phyloP scores from a whole-genome alignment of 805 yeast species.

The Candida orba region DNA sequence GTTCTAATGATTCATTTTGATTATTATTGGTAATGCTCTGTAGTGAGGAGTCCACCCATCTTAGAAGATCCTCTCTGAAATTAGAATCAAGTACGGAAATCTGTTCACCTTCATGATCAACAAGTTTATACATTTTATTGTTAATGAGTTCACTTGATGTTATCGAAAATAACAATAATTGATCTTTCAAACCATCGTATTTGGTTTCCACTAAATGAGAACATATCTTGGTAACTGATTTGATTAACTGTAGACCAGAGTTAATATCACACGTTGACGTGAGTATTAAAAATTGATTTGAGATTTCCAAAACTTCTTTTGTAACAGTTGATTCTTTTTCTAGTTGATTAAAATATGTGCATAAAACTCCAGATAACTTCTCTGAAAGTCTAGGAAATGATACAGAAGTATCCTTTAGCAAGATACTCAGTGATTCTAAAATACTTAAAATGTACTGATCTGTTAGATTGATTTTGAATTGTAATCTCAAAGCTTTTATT shows the following conservation, averaged over 20 bases:
- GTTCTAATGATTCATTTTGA: neutral
- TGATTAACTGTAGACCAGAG: constrained; percentile 31
- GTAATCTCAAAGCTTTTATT: constrained; percentile 9
- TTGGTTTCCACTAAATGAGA: constrained; percentile 33
- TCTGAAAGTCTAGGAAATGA: constrained; percentile 16
- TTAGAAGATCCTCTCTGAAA: constrained; percentile 9
- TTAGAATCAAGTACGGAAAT: neutral
- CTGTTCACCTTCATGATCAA: constrained; percentile 14
- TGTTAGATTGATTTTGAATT: constrained; percentile 5
- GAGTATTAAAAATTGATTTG: constrained; percentile 39
- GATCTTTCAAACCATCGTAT: constrained; percentile 35
- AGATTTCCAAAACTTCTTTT: constrained; percentile 32
- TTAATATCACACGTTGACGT: constrained; percentile 34
- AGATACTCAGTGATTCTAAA: constrained; percentile 16
- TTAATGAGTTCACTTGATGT: constrained; percentile 35
- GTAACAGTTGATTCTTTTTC: constrained; percentile 26
- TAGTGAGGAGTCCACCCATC: constrained; percentile 12
- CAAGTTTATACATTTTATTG: constrained; percentile 17
- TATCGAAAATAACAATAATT: constrained; percentile 39
- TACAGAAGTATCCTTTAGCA: constrained; percentile 22
- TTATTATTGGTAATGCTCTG: constrained; percentile 1
- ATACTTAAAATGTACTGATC: constrained; percentile 26
- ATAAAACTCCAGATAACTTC: constrained; percentile 15
- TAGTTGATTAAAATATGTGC: constrained; percentile 17
- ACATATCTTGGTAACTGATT: constrained; percentile 31